Evolutionary conservation across 192 early-diverging fungal species (phyloP), one percentile per base, ranked within the genome.

Genomic region (Haplosporangium gracile): DNA sequence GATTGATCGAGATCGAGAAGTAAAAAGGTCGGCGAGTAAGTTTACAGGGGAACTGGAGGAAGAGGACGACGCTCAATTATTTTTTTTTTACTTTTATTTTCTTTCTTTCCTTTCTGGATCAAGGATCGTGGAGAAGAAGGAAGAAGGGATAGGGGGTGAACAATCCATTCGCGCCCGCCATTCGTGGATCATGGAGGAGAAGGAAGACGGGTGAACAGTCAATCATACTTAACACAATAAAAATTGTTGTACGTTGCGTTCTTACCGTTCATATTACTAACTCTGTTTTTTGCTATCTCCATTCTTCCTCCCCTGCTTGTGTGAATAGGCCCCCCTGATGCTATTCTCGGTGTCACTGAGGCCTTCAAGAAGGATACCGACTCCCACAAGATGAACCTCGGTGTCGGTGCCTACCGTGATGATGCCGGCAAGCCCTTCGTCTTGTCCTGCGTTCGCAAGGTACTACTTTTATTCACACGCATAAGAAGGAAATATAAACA

Each of bases 381-480:
- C 83, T 85, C 97, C 18, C 92, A 92, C 82, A 99, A 99, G 94
- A 99, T 99, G 94, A 99, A 99, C 93, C 90, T 99, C 55, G 98
- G 97, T 76, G 98, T 98, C 36, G 99, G 99, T 81, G 99, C 98
- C 57, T 99, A 99, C 91, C 95, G 98, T 86, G 96, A 97, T 85
- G 97, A 99, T 85, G 88, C 83, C 32, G 96, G 95, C 76, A 96
- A 97, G 89, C 99, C 99, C 68, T 99, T 94, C 86, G 97, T 99
- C 29, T 93, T 99, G 81, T 90, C 82, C 82, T 93, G 93, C 43
- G 98, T 99, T 47, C 92, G 94, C 76, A 97, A 98, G 94, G 95
- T 94, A 87, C 60, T 71, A 13, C 16, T 40, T 40, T 36, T 36
- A 36, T 40, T 70, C 68, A 39, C 32, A 22, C 68, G 70, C 18